Conservation (phyloP, 306 rosid species). For the Rosa chinensis region DNA sequence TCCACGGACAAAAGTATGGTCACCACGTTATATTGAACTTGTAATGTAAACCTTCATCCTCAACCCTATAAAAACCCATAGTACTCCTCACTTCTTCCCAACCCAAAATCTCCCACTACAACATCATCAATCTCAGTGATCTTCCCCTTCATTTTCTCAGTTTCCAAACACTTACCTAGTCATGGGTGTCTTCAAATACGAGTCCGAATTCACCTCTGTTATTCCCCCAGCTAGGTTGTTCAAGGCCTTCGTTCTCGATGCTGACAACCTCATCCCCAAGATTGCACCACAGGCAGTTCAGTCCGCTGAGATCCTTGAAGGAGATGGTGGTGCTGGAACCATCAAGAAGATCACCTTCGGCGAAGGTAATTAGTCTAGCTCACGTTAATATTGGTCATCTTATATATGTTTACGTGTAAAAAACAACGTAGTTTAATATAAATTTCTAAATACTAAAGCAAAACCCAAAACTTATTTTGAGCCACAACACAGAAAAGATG, state of each 20-base stretch:
- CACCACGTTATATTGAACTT: neutral
- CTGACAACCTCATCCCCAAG: conserved; percentile 46
- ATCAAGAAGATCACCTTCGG: conserved; percentile 41
- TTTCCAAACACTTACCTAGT: neutral
- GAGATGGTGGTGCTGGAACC: conserved; percentile 52
- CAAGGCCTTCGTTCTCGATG: conserved; percentile 49
- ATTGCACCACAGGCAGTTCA: conserved; percentile 27
- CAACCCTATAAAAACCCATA: neutral
- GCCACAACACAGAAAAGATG: neutral
- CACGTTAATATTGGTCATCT: neutral
- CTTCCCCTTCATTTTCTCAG: neutral
- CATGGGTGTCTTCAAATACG: conserved; percentile 27
- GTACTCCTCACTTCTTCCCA: conserved; percentile 16
- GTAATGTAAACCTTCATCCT: neutral
- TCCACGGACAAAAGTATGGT: neutral
- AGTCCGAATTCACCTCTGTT: conserved; percentile 29
- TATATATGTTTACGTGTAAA: too few species aligned
- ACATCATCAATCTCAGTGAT: neutral
- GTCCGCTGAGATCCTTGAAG: conserved; percentile 37
- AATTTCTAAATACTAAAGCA: neutral
- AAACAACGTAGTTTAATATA: too few species aligned
- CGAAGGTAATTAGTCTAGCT: conserved; percentile 24
- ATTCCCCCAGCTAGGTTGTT: conserved; percentile 46
- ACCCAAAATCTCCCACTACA: conserved; percentile 14
- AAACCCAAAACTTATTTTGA: neutral